Evolutionary conservation across 495 filamentous ascomycete species (phyloP).

Genomic region (Hyaloscypha hepaticicola): DNA sequence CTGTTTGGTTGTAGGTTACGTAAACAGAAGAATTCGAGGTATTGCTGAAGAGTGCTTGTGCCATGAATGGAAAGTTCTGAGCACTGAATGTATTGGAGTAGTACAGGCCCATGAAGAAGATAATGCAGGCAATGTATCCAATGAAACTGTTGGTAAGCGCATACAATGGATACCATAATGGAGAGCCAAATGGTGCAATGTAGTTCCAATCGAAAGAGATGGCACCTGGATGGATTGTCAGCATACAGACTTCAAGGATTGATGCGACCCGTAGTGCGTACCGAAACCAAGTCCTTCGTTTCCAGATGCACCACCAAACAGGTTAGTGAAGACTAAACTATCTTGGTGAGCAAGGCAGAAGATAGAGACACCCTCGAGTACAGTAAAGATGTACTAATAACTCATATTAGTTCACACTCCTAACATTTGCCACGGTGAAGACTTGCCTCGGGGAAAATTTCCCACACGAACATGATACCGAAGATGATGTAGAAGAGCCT

Average conservation of each 20-base stretch:
- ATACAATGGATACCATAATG: slow-evolving; percentile 12
- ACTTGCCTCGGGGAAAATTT: slow-evolving; percentile 34
- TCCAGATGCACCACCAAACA: slow-evolving; percentile 55
- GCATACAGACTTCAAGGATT: not conserved
- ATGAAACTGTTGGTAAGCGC: slow-evolving; percentile 25
- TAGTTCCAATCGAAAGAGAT: slow-evolving; percentile 52
- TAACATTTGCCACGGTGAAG: not conserved
- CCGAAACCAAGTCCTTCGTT: slow-evolving; percentile 48
- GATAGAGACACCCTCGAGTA: slow-evolving; percentile 53
- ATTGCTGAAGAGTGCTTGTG: slow-evolving; percentile 39
- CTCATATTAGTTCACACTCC: not conserved
- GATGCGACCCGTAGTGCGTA: not conserved
- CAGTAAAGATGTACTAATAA: slow-evolving; percentile 52
- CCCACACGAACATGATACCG: slow-evolving; percentile 43
- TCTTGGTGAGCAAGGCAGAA: slow-evolving; percentile 55
- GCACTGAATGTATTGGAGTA: slow-evolving; percentile 54
- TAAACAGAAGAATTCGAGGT: slow-evolving; percentile 39
- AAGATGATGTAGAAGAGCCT: slow-evolving; percentile 45
- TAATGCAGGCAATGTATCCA: slow-evolving; percentile 16
- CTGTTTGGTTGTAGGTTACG: slow-evolving; percentile 38
- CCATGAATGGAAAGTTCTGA: slow-evolving; percentile 51
- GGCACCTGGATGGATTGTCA: slow-evolving; percentile 47
- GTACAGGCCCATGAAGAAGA: slow-evolving; percentile 18
- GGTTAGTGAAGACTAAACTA: slow-evolving; percentile 51
- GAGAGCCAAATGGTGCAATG: slow-evolving; percentile 26